A percentile compares a stretch with the other conserved stretches of the same genome.
Evolutionary conservation across 2,329 filamentous ascomycete genomes (phyloP).

Genomic region (Cytospora paraplurivora): DNA sequence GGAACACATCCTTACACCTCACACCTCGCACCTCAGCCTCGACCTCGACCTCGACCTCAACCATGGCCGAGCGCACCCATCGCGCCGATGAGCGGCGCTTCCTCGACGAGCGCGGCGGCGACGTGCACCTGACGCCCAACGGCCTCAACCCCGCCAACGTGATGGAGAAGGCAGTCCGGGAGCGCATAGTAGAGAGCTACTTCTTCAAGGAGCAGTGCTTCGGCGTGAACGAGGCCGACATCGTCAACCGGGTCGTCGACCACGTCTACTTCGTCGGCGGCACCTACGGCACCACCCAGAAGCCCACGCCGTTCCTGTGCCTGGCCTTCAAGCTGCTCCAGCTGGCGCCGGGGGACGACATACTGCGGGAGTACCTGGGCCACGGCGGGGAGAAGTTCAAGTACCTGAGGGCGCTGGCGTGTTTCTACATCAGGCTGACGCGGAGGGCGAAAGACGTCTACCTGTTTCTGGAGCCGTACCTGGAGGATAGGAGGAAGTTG

Average conservation of each 20-base stretch:
- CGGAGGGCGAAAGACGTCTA: conserved; percentile 82
- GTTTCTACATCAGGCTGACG: conserved; percentile 91
- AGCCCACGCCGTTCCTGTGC: conserved; percentile 90
- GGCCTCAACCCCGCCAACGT: conserved; percentile 94
- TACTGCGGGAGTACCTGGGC: conserved; percentile 78
- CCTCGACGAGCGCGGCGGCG: conserved; percentile 88
- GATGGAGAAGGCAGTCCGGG: conserved; percentile 92
- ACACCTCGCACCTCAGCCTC: no score
- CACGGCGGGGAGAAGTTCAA: conserved; percentile 77
- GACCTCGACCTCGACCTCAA: no score
- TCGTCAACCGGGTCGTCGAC: conserved; percentile 88
- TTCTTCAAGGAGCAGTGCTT: conserved; percentile 99
- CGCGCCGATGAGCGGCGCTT: conserved; percentile 80
- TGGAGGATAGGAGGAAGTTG: conserved; percentile 83
- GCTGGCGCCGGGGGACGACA: conserved; percentile 75
- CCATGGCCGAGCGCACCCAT: conserved; percentile 44
- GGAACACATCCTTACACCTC: no score
- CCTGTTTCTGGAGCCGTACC: conserved; percentile 74
- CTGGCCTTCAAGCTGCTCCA: conserved; percentile 93
- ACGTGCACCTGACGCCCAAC: conserved; percentile 73
- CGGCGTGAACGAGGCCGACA: conserved; percentile 79
- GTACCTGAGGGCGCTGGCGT: conserved; percentile 85
- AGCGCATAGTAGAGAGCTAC: conserved; percentile 92
- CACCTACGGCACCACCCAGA: conserved; percentile 80
- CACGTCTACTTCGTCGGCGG: conserved; percentile 82